Base-by-base conservation (phyloP, 495 filamentous ascomycete genomes). In the Gamarada debralockiae region DNA sequence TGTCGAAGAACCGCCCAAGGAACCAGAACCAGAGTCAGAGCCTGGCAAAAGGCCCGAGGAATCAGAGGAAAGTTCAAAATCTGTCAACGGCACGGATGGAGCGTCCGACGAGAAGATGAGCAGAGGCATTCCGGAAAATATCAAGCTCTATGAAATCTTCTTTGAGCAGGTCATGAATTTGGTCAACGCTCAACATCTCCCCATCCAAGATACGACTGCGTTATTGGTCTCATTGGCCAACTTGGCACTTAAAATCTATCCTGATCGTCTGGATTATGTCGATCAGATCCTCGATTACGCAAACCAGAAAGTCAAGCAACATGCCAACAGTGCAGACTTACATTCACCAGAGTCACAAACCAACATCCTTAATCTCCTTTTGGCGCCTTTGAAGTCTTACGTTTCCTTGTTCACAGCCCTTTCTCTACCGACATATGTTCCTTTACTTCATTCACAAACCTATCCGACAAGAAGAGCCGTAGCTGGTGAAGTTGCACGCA, bases 141-240 rank as follows among this genome's bases (percentile, higher is more conserved):
- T 96, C 46, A 92, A 86, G 67, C 80, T 98, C 9, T 98, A 97
- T 69, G 91, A 96, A 69, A 91, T 97, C 39, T 98, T 98, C 72
- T 95, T 96, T 64, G 88, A 95, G 41, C 93, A 98, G 64, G 95
- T 97, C 47, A 85, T 91, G 56, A 90, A 90, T 61, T 76, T 98
- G 39, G 91, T 97, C 56, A 89, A 89, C 67, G 85, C 86, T 15
- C 91, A 96, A 61, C 84, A 89, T 57, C 75, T 98, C 50, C 85
- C 90, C 3, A 96, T 98, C 48, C 90, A 95, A 67, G 93, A 98
- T 67, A 96, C 87, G 18, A 93, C 92, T 58, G 93, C 91, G 12
- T 73, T 97, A 24, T 75, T 96, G 31, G 92, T 95, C 21, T 98
- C 93, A 5, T 78, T 98, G 31, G 81, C 88, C 13, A 97, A 97